Percentiles rank a stretch among this genome's conserved stretches.
Conservation (phyloP, 305 asterid species). For the Ilex paraguariensis region DNA sequence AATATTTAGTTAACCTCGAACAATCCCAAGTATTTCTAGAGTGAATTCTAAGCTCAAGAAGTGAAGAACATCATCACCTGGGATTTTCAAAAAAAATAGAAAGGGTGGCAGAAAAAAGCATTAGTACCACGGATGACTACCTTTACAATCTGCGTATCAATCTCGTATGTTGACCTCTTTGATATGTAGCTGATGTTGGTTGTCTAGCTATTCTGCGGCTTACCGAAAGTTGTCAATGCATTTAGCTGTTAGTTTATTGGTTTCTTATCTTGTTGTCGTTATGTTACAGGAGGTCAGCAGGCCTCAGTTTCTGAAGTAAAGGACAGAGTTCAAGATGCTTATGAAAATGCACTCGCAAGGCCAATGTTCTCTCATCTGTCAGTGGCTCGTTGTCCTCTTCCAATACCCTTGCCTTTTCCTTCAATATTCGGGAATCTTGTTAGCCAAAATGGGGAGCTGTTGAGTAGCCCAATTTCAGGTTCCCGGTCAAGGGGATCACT, state of each 20-base stretch:
- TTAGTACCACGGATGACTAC: too few relatives aligned
- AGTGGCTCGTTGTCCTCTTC: slow-evolving; percentile 74
- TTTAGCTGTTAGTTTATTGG: background rate
- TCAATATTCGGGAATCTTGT: slow-evolving; percentile 54
- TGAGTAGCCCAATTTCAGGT: slow-evolving; percentile 29
- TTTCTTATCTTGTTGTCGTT: background rate
- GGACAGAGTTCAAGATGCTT: slow-evolving; percentile 58
- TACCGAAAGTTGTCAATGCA: background rate
- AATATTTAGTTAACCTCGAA: too few relatives aligned
- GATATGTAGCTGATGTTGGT: background rate
- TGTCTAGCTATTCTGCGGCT: background rate
- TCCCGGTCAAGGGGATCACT: slow-evolving; percentile 60
- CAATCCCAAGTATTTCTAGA: too few relatives aligned
- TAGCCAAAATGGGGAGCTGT: slow-evolving; percentile 66
- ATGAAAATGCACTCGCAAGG: slow-evolving; percentile 30
- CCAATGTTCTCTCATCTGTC: slow-evolving; percentile 80
- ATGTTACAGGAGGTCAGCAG: slow-evolving; percentile 47
- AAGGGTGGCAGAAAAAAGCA: too few relatives aligned
- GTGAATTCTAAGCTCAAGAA: too few relatives aligned
- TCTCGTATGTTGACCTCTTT: too few relatives aligned
- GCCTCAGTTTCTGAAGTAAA: slow-evolving; percentile 61
- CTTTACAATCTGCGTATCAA: too few relatives aligned
- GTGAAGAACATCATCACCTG: too few relatives aligned
- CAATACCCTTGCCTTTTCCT: slow-evolving; percentile 89
- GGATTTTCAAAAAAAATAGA: too few relatives aligned